phyloP scores from a whole-genome alignment of 306 rosid species.

The Vigna mungo region DNA sequence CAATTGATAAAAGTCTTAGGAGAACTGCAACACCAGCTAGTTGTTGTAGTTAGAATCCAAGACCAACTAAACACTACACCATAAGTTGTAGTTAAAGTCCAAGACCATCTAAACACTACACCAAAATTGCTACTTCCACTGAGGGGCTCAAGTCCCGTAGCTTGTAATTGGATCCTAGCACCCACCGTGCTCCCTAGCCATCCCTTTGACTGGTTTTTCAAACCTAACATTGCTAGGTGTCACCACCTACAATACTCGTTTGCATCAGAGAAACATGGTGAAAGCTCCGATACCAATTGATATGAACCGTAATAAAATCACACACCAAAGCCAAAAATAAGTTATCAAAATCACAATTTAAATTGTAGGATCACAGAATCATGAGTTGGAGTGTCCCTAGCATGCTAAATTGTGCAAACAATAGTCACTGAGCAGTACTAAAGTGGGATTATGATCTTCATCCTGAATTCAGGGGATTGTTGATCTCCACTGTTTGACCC shows the following conservation, averaged over 20 bases:
- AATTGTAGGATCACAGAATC: not conserved
- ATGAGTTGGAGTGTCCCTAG: not conserved
- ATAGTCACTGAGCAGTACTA: not conserved
- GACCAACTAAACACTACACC: not conserved
- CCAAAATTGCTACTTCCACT: not conserved
- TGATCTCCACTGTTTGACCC: not conserved
- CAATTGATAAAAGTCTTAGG: not conserved
- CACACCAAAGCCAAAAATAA: not conserved
- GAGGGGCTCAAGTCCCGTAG: not conserved
- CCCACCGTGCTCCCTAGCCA: not conserved
- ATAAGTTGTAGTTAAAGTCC: not conserved
- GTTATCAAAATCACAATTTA: not conserved
- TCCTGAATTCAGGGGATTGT: not conserved
- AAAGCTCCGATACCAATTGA: not conserved
- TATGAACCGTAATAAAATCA: not conserved
- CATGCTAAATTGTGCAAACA: not conserved
- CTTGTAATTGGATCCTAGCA: not conserved
- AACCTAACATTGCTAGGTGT: not conserved
- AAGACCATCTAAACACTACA: not conserved
- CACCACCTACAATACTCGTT: not conserved
- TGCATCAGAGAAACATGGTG: not conserved
- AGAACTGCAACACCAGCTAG: not conserved
- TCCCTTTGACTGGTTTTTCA: not conserved
- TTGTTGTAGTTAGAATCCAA: not conserved
- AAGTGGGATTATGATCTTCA: not conserved